Percentiles rank a stretch among this genome's conserved stretches.
Evolutionary conservation across 257 asterid genomes (phyloP).

Genomic region (Lantana camara): DNA sequence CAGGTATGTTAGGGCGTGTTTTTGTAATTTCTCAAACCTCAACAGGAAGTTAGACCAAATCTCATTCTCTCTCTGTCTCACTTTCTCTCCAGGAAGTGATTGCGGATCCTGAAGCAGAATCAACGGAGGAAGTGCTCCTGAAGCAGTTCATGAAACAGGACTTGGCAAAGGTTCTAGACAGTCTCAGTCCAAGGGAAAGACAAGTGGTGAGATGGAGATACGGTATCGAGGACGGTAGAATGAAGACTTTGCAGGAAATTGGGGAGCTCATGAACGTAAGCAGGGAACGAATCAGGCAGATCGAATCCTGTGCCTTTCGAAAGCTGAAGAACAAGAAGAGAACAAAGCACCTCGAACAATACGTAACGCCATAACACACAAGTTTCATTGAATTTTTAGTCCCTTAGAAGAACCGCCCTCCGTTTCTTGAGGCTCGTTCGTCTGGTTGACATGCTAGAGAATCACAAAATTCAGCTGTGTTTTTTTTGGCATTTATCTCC

Average conservation of each 20-base stretch:
- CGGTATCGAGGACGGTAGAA: constrained; percentile 85
- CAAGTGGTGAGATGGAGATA: constrained; percentile 81
- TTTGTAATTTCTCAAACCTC: too few species aligned
- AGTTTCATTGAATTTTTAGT: constrained; percentile 19
- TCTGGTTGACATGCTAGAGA: constrained; percentile 26
- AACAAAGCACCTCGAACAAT: constrained; percentile 74
- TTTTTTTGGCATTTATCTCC: background rate
- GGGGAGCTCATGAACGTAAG: constrained; percentile 94
- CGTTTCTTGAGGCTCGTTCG: constrained; percentile 37
- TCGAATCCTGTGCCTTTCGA: constrained; percentile 80
- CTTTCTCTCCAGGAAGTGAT: constrained; percentile 63
- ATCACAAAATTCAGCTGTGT: constrained; percentile 20
- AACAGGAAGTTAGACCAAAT: too few species aligned
- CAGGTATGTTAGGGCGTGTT: too few species aligned
- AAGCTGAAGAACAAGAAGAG: constrained; percentile 93
- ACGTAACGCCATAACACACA: constrained; percentile 43
- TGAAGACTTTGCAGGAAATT: constrained; percentile 88
- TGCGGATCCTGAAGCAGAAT: constrained; percentile 85
- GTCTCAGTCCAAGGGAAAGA: constrained; percentile 73
- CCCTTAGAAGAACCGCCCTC: constrained; percentile 25
- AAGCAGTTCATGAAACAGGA: constrained; percentile 85
- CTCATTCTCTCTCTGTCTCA: background rate
- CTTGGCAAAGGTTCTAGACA: constrained; percentile 69
- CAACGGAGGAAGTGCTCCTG: constrained; percentile 71
- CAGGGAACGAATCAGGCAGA: constrained; percentile 89